Base-by-base conservation (phyloP, 441 rosid species). In the Breynia disticha region DNA sequence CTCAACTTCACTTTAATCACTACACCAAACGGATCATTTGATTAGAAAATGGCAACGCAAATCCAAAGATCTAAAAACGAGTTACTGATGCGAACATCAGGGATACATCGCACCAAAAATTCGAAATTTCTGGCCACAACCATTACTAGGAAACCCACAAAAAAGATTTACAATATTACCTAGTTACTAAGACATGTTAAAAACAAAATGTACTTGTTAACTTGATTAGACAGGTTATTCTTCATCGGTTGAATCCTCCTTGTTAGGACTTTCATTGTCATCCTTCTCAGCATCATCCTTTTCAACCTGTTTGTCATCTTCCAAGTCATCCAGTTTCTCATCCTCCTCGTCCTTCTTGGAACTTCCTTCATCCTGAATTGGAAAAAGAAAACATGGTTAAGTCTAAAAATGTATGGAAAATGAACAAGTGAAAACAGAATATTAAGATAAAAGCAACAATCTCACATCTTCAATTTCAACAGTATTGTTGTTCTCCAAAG, bases 401-500 rank as follows among this genome's bases (percentile, higher is more conserved):
- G 32, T 42, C 22, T 41, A 39, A 32, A 42, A 20, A 3, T 4
- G 1, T 10, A 17, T 5, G 14, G 5, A 47, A 60, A n/a, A 50
- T 17, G 16, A 48, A 42, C 6, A 48, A 4, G 1, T 19, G 4
- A 2, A 44, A 38, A 21, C 39, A 54, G 21, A 1, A 11, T 17
- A 2, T 13, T 16, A n/a, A 51, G 6, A 9, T 17, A 24, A 6
- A 5, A 0, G 1, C 22, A 49, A 3, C 20, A 20, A 54, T 41
- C 80, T 56, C 72, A 69, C 91, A 68, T 76, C 79, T 56, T 66
- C 79, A 22, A 67, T 61, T 46, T 52, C 69, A 16, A 61, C 69
- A 18, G 61, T 84, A 66, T 61, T 67, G 24, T 74, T 64, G 48
- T 61, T 56, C 48, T 72, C 81, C 57, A 57, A 46, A 44, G 75